phyloP scores from a whole-genome alignment of 768 basidiomycete genomes.

The Boletus rufocinnamomeus region DNA sequence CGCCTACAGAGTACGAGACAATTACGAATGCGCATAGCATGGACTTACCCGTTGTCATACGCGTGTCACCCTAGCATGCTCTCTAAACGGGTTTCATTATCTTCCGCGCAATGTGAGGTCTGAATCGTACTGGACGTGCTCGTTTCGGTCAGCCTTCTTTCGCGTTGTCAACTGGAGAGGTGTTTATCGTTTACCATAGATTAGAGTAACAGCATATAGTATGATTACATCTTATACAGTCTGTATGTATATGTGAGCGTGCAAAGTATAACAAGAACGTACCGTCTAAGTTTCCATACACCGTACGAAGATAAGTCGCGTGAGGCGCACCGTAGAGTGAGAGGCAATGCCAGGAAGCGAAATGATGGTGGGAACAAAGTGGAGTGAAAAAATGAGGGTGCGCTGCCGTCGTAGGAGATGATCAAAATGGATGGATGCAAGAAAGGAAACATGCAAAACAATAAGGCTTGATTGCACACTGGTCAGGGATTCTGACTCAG shows the following conservation, averaged over 20 bases:
- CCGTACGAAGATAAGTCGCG: background rate
- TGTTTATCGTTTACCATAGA: background rate
- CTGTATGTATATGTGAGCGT: background rate
- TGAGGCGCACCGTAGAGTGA: background rate
- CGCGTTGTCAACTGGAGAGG: background rate
- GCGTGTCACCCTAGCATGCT: background rate
- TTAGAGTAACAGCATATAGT: background rate
- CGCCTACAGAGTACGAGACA: background rate
- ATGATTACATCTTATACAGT: constrained; percentile 7
- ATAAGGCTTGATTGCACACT: background rate
- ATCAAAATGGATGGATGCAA: background rate
- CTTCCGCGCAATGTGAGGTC: background rate
- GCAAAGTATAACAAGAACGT: background rate
- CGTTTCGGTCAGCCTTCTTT: background rate
- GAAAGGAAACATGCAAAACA: background rate
- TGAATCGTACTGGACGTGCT: background rate
- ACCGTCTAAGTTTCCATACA: background rate
- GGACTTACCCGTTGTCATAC: background rate
- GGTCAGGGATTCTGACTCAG: constrained; percentile 2
- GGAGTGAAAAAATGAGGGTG: background rate
- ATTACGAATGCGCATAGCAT: background rate
- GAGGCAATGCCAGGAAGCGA: background rate
- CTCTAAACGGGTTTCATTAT: background rate
- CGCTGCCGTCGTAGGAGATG: background rate
- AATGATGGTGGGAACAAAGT: background rate